Conservation (phyloP, 768 basidiomycete genomes). For the Agaricus subrufescens region DNA sequence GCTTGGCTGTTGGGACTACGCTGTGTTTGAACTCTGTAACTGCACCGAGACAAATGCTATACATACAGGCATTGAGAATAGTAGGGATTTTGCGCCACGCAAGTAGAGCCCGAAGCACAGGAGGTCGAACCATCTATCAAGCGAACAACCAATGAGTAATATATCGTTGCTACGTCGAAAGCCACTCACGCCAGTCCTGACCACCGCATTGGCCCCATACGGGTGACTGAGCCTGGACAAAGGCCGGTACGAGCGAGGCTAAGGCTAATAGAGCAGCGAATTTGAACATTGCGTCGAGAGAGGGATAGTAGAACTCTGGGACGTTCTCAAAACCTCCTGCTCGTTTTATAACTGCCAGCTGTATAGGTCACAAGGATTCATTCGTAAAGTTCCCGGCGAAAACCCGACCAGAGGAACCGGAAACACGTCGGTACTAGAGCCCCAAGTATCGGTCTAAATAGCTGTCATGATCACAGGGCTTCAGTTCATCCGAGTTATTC, state of each 20-base stretch:
- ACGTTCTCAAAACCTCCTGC: background rate
- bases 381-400: conserved; percentile 30
- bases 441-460: conserved; percentile 3
- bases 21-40: background rate
- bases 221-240: conserved; percentile 37
- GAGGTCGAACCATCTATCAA: conserved; percentile 32
- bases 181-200: conserved; percentile 39
- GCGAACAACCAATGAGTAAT: background rate
- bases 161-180: background rate
- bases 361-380: background rate
- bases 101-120: conserved; percentile 32
- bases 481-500: conserved; percentile 20
- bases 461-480: conserved; percentile 23
- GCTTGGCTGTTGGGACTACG: conserved; percentile 9
- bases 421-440: conserved; percentile 23
- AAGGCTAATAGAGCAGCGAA: conserved; percentile 30
- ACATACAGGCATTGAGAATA: conserved; percentile 40
- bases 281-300: conserved; percentile 37
- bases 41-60: background rate
- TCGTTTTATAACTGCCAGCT: conserved; percentile 17
- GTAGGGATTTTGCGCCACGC: conserved; percentile 28
- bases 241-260: conserved; percentile 25
- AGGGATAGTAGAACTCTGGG: conserved; percentile 11
- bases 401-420: conserved; percentile 23
- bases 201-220: conserved; percentile 54